Evolutionary conservation across 768 basidiomycete species (phyloP).

Genomic region (Pisolithus orientalis): DNA sequence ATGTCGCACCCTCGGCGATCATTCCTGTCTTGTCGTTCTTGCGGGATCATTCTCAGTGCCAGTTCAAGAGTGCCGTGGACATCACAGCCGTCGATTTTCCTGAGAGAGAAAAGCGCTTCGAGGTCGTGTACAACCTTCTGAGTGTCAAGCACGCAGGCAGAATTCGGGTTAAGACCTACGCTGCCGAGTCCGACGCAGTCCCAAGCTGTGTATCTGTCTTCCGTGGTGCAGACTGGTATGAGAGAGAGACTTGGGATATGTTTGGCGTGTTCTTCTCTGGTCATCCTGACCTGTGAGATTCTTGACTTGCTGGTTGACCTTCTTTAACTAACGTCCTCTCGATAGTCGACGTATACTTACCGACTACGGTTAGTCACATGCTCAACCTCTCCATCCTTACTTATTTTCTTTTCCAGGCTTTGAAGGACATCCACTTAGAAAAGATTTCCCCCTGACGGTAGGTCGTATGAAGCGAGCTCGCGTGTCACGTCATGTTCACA

Average conservation of each 20-base stretch:
- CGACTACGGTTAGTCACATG: slow-evolving; percentile 70
- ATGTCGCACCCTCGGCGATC: slow-evolving; percentile 76
- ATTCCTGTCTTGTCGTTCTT: slow-evolving; percentile 86
- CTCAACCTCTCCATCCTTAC: neutral
- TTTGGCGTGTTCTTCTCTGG: slow-evolving; percentile 94
- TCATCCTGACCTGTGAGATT: slow-evolving; percentile 89
- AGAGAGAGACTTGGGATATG: slow-evolving; percentile 97
- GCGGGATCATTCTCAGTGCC: slow-evolving; percentile 91
- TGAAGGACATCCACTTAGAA: slow-evolving; percentile 94
- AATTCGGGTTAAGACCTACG: slow-evolving; percentile 96
- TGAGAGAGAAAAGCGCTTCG: slow-evolving; percentile 87
- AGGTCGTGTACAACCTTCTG: slow-evolving; percentile 93
- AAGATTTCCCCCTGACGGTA: slow-evolving; percentile 97
- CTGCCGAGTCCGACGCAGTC: slow-evolving; percentile 86
- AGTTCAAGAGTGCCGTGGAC: slow-evolving; percentile 90
- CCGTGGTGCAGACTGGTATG: slow-evolving; percentile 97
- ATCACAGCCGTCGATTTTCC: slow-evolving; percentile 96
- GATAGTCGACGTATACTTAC: slow-evolving; percentile 90
- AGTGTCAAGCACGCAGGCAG: slow-evolving; percentile 73
- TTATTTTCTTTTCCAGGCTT: slow-evolving; percentile 49
- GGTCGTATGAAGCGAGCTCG: slow-evolving; percentile 17
- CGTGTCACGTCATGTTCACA: neutral
- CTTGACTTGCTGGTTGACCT: slow-evolving; percentile 1
- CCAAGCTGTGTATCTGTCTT: slow-evolving; percentile 78
- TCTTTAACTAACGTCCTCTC: slow-evolving; percentile 9